Conservation (phyloP, 768 basidiomycete genomes). For the Trametes punicea region DNA sequence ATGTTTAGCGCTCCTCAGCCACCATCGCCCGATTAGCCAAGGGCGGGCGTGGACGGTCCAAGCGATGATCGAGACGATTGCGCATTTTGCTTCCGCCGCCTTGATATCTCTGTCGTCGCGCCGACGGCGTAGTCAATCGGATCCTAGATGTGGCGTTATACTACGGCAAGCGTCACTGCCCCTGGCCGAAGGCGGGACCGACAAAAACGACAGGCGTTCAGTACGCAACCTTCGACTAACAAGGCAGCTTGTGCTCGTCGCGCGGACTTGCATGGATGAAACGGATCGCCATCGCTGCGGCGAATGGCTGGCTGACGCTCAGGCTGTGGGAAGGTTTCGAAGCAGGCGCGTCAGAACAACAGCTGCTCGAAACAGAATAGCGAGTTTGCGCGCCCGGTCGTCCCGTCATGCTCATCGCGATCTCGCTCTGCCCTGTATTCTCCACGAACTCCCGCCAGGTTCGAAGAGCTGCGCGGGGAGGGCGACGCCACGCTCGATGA, state of each 20-base stretch:
- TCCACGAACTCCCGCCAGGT: neutral
- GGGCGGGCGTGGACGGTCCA: neutral
- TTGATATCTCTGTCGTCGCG: neutral
- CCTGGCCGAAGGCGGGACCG: constrained; percentile 5
- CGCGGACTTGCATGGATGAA: neutral
- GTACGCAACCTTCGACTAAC: constrained; percentile 5
- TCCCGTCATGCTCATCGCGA: constrained; percentile 9
- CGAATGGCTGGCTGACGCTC: neutral
- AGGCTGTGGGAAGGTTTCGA: neutral
- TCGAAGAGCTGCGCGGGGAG: neutral
- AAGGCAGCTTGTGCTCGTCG: constrained; percentile 14
- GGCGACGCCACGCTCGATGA: constrained; percentile 1
- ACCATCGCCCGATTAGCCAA: neutral
- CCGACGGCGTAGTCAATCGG: constrained; percentile 11
- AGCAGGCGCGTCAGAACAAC: constrained; percentile 13
- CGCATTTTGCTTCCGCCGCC: constrained; percentile 11
- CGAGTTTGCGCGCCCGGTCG: neutral
- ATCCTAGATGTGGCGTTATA: constrained; percentile 21
- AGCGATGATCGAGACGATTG: constrained; percentile 4
- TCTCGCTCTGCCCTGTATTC: neutral
- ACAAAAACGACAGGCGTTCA: constrained; percentile 3
- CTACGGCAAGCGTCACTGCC: constrained; percentile 7
- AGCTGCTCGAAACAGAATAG: constrained; percentile 14
- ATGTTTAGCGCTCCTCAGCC: neutral
- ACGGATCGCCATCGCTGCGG: constrained; percentile 11